These are phyloP conservation scores for Pichia occidentalis DNA, from an alignment of 805 yeast genomes.

Conservation along the genomic window DNA sequence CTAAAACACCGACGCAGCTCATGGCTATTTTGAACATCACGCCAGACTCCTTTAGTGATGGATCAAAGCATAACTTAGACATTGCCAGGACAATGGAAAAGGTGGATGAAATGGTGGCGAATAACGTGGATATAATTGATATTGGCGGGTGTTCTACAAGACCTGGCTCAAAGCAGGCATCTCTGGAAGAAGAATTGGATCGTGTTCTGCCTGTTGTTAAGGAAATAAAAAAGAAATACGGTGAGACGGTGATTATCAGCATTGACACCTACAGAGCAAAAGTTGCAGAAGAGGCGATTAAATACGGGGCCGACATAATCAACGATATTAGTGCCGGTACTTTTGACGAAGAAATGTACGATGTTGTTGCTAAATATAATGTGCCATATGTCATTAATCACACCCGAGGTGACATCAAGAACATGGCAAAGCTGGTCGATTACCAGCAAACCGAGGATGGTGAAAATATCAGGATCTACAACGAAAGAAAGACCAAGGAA, in stretches of 20 bases:
- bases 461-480: constrained; percentile 13
- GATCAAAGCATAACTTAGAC: constrained; percentile 43
- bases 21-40: constrained; percentile 91
- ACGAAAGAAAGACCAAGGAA: constrained; percentile 6
- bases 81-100: constrained; percentile 36
- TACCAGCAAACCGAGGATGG: constrained; percentile 37
- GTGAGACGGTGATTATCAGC: constrained; percentile 47
- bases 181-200: constrained; percentile 56
- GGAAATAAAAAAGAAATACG: constrained; percentile 41
- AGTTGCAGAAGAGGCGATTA: constrained; percentile 66
- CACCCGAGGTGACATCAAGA: constrained; percentile 72
- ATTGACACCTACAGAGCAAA: constrained; percentile 80
- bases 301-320: constrained; percentile 81
- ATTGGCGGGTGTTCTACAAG: constrained; percentile 94
- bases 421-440: constrained; percentile 56
- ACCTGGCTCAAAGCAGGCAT: constrained; percentile 67
- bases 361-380: constrained; percentile 58
- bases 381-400: constrained; percentile 82
- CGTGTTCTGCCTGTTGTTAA: constrained; percentile 67
- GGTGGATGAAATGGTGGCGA: constrained; percentile 43
- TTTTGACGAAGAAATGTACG: constrained; percentile 60
- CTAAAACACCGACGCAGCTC: constrained; percentile 48
- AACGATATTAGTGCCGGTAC: constrained; percentile 85
- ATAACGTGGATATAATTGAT: constrained; percentile 76
- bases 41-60: constrained; percentile 95